Conservation (phyloP, 108 stramenopile species). For the Cyclotella cryptica region DNA sequence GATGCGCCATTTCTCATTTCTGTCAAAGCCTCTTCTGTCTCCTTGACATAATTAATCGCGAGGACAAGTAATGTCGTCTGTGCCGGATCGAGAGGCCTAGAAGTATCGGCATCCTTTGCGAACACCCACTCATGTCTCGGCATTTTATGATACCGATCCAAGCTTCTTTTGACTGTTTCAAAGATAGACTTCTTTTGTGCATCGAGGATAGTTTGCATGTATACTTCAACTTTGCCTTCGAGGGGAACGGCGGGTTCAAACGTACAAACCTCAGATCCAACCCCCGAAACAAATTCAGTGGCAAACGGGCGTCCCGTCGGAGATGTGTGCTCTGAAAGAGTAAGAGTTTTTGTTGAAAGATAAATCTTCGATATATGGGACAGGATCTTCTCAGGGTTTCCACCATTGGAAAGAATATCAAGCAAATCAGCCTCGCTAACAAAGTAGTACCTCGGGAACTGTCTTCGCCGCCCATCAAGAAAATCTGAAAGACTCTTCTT, state of each 20-base stretch:
- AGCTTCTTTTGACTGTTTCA: slow-evolving; percentile 60
- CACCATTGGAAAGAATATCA: slow-evolving; percentile 86
- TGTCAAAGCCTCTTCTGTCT: slow-evolving; percentile 69
- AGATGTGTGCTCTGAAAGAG: slow-evolving; percentile 39
- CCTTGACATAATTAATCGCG: slow-evolving; percentile 74
- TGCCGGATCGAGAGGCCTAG: slow-evolving; percentile 67
- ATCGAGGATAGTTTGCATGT: slow-evolving; percentile 81
- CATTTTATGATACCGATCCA: slow-evolving; percentile 64
- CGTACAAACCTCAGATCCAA: slow-evolving; percentile 67
- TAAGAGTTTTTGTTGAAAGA: slow-evolving; percentile 71
- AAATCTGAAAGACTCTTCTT: slow-evolving; percentile 85
- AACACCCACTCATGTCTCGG: slow-evolving; percentile 76
- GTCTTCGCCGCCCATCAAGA: slow-evolving; percentile 77
- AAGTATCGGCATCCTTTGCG: slow-evolving; percentile 51
- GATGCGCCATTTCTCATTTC: slow-evolving; percentile 54
- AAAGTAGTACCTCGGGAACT: slow-evolving; percentile 89
- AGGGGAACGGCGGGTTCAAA: slow-evolving; percentile 80
- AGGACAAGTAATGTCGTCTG: slow-evolving; percentile 79
- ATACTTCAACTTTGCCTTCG: slow-evolving; percentile 85
- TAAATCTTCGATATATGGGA: slow-evolving; percentile 82
- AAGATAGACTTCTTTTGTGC: slow-evolving; percentile 57
- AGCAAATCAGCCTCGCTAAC: slow-evolving; percentile 80
- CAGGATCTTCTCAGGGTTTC: slow-evolving; percentile 70
- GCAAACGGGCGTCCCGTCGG: slow-evolving; percentile 56
- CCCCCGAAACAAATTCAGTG: slow-evolving; percentile 65